Evolutionary conservation across 2,329 filamentous ascomycete genomes (phyloP).

Genomic region (Sclerotinia sclerotiorum): DNA sequence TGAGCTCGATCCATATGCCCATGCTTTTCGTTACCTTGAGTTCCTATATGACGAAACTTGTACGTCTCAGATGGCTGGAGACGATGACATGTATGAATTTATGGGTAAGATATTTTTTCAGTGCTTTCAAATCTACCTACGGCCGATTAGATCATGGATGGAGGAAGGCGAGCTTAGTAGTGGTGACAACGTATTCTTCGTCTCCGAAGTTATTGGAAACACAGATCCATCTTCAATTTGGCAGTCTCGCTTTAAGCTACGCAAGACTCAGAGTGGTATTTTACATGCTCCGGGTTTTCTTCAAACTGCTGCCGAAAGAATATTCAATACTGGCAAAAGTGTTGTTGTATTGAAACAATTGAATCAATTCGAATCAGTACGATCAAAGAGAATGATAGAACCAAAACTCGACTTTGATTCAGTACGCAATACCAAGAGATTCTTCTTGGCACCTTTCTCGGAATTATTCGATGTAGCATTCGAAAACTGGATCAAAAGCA

Average conservation of each 20-base stretch:
- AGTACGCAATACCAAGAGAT: slow-evolving; percentile 51
- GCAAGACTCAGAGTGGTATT: slow-evolving; percentile 56
- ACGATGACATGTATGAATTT: slow-evolving; percentile 59
- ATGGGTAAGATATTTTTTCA: slow-evolving; percentile 72
- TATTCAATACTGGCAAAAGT: slow-evolving; percentile 87
- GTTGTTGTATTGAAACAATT: slow-evolving; percentile 79
- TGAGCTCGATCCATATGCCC: slow-evolving; percentile 43
- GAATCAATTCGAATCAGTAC: slow-evolving; percentile 50
- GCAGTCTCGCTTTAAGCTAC: slow-evolving; percentile 71
- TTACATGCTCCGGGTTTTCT: slow-evolving; percentile 75
- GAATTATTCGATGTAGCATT: slow-evolving; percentile 73
- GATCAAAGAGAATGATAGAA: slow-evolving; percentile 42
- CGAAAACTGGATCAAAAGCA: slow-evolving; percentile 71
- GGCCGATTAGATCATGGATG: slow-evolving; percentile 82
- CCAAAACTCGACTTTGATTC: slow-evolving; percentile 56
- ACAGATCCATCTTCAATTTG: slow-evolving; percentile 68
- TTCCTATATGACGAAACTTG: slow-evolving; percentile 70
- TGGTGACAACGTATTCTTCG: slow-evolving; percentile 72
- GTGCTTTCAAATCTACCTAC: slow-evolving; percentile 79
- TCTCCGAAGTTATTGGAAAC: slow-evolving; percentile 58
- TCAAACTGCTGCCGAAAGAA: slow-evolving; percentile 64
- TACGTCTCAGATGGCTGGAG: slow-evolving; percentile 67
- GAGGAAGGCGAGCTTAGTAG: slow-evolving; percentile 68
- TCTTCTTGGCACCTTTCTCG: slow-evolving; percentile 64
- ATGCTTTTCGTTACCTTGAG: slow-evolving; percentile 73